Evolutionary conservation across 2,329 filamentous ascomycete species (phyloP), one percentile per base, ranked within the genome.

Genomic region (Monosporascus sp.): DNA sequence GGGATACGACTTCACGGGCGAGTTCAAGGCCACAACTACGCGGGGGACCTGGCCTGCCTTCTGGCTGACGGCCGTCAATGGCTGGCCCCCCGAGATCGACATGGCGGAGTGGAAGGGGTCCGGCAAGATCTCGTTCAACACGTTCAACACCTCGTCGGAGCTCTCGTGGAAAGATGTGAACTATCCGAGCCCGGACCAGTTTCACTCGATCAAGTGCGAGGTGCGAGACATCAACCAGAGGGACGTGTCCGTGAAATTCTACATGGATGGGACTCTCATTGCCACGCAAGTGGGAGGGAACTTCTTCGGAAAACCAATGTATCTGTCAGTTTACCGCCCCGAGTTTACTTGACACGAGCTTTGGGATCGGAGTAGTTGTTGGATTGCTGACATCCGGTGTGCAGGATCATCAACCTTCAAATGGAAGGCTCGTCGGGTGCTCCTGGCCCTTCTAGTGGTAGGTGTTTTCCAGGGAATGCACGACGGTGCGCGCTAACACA

Each of bases 71-170:
- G 78, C 71, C 0, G 78, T 78, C 0, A 62, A 78, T 45, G 70
- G 73, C 0, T 83, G 81, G 80, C 80, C 80, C 17, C 81, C 80
- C 0, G 81, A 83, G 72, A 75, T 83, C 52, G 80, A 83, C 61
- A 72, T 83, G 66, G 80, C 80, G 1, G 80, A 83, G 65, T 83
- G 80, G 80, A 83, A 83, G 62, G 80, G 80, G n/a, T 72, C 65
- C 37, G 79, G 78, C 17, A 75, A 79, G 60, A 77, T 81, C 54
- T 76, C 71, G 35, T 82, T 82, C 68, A 82, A 82, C 58, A 82
- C 78, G 2, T 68, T 67, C 58, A 68, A 68, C 52, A 68, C 65
- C 3, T 66, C 73, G 35, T 74, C 69, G 5, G 61, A 74, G 45
- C 73, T 81, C 2, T 64, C 70, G 3, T 72, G 76, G 39, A 67